Conservation (phyloP, 2,329 filamentous ascomycete genomes). For the Trichoderma sp. region DNA sequence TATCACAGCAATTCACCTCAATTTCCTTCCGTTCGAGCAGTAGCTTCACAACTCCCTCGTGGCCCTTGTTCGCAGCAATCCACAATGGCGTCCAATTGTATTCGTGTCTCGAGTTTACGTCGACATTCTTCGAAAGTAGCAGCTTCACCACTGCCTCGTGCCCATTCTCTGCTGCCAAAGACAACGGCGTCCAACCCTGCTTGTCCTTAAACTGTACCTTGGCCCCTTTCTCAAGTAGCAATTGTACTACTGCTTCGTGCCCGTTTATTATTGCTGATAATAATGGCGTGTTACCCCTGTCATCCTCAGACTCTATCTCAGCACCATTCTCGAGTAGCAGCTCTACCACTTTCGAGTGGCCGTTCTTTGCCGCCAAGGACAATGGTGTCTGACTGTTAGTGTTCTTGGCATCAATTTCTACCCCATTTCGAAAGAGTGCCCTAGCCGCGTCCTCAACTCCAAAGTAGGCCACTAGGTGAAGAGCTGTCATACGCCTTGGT, state of each 20-base stretch:
- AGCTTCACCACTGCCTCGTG: neutral
- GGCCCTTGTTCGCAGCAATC: neutral
- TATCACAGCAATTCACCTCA: neutral
- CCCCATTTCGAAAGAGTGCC: neutral
- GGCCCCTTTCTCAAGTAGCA: neutral
- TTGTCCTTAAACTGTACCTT: neutral
- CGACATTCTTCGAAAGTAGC: neutral
- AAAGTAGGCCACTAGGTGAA: neutral
- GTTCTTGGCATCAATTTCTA: neutral
- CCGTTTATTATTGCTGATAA: neutral
- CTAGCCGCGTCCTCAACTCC: neutral
- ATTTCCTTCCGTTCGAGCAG: neutral
- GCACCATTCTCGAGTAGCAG: neutral
- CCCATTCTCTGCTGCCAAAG: neutral
- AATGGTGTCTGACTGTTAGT: neutral
- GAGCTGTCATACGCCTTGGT: neutral
- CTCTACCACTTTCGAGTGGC: neutral
- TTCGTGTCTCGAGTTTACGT: neutral
- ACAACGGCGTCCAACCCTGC: neutral
- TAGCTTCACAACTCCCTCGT: neutral
- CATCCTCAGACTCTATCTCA: neutral
- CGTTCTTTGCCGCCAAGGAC: neutral
- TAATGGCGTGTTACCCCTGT: neutral
- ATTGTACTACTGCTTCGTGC: neutral
- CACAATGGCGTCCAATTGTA: neutral